phyloP scores from a whole-genome alignment of 176 grass and related monocot species.

The Cenchrus americanus region DNA sequence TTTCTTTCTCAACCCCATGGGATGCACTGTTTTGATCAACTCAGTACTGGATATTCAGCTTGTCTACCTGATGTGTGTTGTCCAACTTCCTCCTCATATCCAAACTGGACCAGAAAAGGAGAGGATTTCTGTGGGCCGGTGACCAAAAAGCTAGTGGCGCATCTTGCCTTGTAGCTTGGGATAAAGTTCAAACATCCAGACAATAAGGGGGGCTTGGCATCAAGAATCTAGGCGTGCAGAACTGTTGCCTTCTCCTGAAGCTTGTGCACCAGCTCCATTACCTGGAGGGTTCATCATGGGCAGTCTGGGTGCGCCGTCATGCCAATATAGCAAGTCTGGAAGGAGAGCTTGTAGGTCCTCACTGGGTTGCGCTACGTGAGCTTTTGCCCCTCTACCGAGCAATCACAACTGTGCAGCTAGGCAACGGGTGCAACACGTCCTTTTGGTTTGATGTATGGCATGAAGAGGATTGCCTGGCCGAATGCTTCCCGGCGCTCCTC shows the following conservation, averaged over 20 bases:
- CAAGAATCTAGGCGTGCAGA: no score
- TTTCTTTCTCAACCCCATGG: accelerated
- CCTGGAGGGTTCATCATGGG: no score
- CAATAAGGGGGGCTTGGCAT: no score
- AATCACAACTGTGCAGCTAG: neutral
- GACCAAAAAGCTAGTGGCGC: accelerated
- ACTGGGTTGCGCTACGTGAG: no score
- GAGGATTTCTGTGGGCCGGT: neutral
- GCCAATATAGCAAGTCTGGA: no score
- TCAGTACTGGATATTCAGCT: neutral
- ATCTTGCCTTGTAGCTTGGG: neutral
- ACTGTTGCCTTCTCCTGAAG: no score
- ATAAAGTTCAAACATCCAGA: no score
- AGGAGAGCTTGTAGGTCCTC: no score
- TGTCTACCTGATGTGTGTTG: neutral
- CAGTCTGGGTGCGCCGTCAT: no score
- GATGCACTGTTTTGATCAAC: neutral
- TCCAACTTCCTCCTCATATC: accelerated
- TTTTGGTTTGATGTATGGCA: neutral
- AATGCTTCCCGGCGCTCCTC: neutral
- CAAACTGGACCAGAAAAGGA: accelerated
- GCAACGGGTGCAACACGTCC: neutral
- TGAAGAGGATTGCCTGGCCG: neutral
- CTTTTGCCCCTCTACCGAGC: neutral
- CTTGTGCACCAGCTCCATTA: no score